Percentiles rank a stretch among this genome's conserved stretches.
phyloP scores from a whole-genome alignment of 192 early-diverging fungal genomes.

The Coemansia sp. region DNA sequence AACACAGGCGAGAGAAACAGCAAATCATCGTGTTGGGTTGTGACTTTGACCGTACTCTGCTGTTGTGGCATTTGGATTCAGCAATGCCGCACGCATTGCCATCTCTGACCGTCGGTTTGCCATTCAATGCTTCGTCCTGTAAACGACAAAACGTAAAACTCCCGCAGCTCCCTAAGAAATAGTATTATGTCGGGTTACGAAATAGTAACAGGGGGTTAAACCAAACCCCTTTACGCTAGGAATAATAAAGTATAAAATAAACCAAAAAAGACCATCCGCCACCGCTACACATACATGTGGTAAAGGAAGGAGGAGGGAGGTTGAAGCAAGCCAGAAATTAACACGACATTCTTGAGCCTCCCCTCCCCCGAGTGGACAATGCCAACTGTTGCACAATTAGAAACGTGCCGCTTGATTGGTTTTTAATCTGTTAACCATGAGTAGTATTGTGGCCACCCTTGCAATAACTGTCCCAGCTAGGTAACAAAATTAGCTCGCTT shows the following conservation, averaged over 20 bases:
- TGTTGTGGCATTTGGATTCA: constrained; percentile 35
- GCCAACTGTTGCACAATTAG: not conserved
- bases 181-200: not conserved
- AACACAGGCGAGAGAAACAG: not conserved
- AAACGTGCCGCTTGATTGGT: not conserved
- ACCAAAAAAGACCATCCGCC: not conserved
- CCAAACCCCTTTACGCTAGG: too few species aligned
- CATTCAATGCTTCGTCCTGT: constrained; percentile 11
- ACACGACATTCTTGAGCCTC: not conserved
- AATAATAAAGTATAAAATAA: not conserved
- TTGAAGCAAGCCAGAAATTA: not conserved
- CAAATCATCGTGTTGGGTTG: not conserved
- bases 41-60: constrained; percentile 28
- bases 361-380: not conserved
- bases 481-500: not conserved
- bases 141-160: not conserved
- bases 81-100: constrained; percentile 53
- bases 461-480: too few species aligned
- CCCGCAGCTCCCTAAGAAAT: not conserved
- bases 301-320: not conserved
- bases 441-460: too few species aligned
- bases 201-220: not conserved
- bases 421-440: not conserved
- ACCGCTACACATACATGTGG: not conserved
- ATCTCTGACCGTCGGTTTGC: constrained; percentile 41